Evolutionary conservation across 306 rosid species (phyloP).

Genomic region (Hippophae rhamnoides): DNA sequence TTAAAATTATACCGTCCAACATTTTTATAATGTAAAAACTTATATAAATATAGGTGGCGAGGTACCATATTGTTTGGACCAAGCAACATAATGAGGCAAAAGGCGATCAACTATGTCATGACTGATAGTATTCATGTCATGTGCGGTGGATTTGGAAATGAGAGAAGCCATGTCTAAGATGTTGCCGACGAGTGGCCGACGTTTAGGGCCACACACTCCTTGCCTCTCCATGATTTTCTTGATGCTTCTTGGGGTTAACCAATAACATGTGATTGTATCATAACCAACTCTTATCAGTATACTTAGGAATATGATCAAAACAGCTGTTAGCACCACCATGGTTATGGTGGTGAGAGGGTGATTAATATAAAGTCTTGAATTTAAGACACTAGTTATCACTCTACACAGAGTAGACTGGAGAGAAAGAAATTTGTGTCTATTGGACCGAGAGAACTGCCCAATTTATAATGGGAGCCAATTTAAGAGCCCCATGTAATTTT

Average conservation of each 20-base stretch:
- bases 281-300: conserved; percentile 36
- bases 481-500: no score
- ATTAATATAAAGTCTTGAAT: no score
- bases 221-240: conserved; percentile 66
- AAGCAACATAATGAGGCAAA: conserved; percentile 64
- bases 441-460: no score
- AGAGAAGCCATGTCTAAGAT: conserved; percentile 59
- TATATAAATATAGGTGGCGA: not conserved
- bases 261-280: conserved; percentile 50
- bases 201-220: conserved; percentile 82
- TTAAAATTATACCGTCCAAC: not conserved
- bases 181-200: conserved; percentile 60
- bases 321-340: conserved; percentile 31
- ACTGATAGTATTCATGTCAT: conserved; percentile 57
- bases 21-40: not conserved
- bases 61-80: conserved; percentile 71
- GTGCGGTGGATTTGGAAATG: conserved; percentile 48
- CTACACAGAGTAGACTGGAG: no score
- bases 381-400: no score
- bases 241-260: conserved; percentile 59
- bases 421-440: no score
- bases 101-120: conserved; percentile 85
- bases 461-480: no score
- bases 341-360: not conserved
- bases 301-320: conserved; percentile 22